phyloP scores from a whole-genome alignment of 768 basidiomycete species.

The Calvatia gigantea region DNA sequence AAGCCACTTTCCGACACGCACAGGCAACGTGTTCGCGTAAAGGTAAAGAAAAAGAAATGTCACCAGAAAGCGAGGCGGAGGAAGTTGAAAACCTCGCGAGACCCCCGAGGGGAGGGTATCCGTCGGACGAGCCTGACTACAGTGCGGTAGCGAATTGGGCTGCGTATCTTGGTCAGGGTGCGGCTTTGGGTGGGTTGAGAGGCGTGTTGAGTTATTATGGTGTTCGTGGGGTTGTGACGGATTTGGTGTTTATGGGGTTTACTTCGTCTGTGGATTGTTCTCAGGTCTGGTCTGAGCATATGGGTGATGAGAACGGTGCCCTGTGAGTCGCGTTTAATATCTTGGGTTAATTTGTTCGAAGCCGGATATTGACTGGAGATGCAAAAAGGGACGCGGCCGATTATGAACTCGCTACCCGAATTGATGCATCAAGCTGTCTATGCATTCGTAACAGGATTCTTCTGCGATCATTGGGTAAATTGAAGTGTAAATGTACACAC shows the following conservation, averaged over 20 bases:
- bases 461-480: constrained; percentile 10
- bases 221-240: not conserved
- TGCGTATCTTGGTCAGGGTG: not conserved
- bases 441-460: constrained; percentile 6
- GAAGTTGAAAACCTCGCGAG: not conserved
- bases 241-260: constrained; percentile 2
- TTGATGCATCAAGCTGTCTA: not conserved
- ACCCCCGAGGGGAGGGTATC: not conserved
- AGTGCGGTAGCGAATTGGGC: not conserved
- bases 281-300: not conserved
- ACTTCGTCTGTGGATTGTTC: not conserved
- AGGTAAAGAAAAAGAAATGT: not conserved
- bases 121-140: not conserved
- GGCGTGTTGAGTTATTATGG: constrained; percentile 10
- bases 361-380: not conserved
- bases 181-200: not conserved
- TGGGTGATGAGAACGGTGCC: not conserved
- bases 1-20: not conserved
- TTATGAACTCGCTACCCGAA: not conserved
- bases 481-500: not conserved
- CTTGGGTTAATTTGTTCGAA: not conserved
- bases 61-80: not conserved
- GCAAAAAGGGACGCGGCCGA: not conserved
- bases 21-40: not conserved
- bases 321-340: not conserved